phyloP scores from a whole-genome alignment of 495 filamentous ascomycete genomes.

The Xylaria flabelliformis region DNA sequence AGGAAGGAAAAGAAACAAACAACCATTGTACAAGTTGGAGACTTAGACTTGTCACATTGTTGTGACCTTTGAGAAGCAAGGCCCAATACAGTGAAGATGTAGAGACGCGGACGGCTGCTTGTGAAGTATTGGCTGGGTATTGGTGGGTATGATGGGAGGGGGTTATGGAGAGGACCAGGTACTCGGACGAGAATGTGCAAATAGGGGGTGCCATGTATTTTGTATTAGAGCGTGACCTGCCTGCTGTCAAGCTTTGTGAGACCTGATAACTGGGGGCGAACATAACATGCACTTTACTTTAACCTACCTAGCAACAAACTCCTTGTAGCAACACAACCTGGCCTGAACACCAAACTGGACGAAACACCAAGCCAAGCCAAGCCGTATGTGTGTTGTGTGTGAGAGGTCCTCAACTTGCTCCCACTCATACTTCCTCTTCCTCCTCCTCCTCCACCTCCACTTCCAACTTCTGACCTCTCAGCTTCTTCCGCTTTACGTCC shows the following conservation, averaged over 20 bases:
- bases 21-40: neutral
- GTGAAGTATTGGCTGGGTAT: neutral
- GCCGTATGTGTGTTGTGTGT: neutral
- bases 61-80: neutral
- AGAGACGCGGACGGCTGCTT: neutral
- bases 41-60: neutral
- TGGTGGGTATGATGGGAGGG: neutral
- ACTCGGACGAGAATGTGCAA: neutral
- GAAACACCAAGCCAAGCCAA: conserved; percentile 1
- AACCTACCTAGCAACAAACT: conserved; percentile 1
- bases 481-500: neutral
- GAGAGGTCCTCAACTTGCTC: neutral
- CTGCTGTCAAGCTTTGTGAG: conserved; percentile 6
- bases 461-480: neutral
- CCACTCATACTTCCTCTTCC: neutral
- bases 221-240: conserved; percentile 5
- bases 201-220: neutral
- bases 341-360: neutral
- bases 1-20: neutral
- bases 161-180: conserved; percentile 4
- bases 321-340: conserved; percentile 12
- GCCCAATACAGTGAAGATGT: neutral
- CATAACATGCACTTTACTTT: conserved; percentile 2
- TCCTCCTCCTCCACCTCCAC: neutral
- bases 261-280: conserved; percentile 15